A percentile compares a stretch with the other conserved stretches of the same genome.
These are phyloP conservation scores for Bromus sterilis DNA, from an alignment of 176 grass and related monocot species.

Conservation along the genomic window DNA sequence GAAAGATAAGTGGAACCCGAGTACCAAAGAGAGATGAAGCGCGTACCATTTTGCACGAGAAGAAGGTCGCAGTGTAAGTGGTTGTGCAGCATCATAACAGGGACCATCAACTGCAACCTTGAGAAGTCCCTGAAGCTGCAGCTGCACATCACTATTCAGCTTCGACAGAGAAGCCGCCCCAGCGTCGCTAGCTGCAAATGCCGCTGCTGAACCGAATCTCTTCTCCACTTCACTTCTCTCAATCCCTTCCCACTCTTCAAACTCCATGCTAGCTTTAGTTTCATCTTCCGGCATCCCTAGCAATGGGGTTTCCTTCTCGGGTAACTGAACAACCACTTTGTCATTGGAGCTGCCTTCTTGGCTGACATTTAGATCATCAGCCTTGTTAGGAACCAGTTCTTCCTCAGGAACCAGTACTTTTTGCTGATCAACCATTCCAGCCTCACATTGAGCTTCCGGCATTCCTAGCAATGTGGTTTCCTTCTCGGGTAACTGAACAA, in stretches of 20 bases:
- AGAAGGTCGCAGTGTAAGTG: constrained; percentile 71
- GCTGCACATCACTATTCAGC: constrained; percentile 49
- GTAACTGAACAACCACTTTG: constrained; percentile 10
- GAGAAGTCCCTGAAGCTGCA: constrained; percentile 75
- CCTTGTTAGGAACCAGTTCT: background rate
- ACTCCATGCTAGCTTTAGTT: constrained; percentile 27
- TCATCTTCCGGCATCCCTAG: background rate
- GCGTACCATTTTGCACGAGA: constrained; percentile 86
- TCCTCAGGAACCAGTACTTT: background rate
- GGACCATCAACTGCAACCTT: constrained; percentile 90
- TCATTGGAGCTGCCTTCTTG: constrained; percentile 14
- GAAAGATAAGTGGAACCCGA: constrained; percentile 7
- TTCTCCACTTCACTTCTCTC: constrained; percentile 79
- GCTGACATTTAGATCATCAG: background rate
- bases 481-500: constrained; percentile 16
- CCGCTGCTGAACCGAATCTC: constrained; percentile 48
- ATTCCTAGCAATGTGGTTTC: constrained; percentile 26
- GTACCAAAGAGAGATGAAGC: background rate
- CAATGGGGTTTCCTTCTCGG: constrained; percentile 21
- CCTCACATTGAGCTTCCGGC: constrained; percentile 26
- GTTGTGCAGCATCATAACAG: constrained; percentile 60
- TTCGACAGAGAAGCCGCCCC: constrained; percentile 52
- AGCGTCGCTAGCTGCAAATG: constrained; percentile 40
- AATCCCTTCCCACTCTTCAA: constrained; percentile 94
- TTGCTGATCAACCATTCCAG: background rate